Percentiles rank a stretch among this genome's conserved stretches.
Conservation (phyloP, 371 early-diverging fungal genomes). For the Zancudomyces culisetae region DNA sequence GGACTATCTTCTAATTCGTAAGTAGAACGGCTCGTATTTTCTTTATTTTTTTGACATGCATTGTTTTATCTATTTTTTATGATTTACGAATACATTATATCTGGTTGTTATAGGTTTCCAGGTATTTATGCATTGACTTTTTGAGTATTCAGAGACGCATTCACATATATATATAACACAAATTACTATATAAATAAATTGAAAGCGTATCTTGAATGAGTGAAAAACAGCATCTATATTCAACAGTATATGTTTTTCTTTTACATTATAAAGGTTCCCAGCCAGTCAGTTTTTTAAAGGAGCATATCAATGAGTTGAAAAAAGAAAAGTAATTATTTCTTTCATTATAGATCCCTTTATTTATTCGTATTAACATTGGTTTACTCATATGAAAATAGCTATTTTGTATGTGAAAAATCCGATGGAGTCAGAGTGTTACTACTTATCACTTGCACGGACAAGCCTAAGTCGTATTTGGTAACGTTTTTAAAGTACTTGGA, state of each 20-base stretch:
- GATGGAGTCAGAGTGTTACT: constrained; percentile 89
- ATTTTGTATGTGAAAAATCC: constrained; percentile 94
- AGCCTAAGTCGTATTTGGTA: constrained; percentile 2
- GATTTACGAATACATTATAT: too few relatives aligned
- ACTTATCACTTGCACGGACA: constrained; percentile 27
- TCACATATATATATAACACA: too few relatives aligned
- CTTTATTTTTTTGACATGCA: too few relatives aligned
- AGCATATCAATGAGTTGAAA: background rate
- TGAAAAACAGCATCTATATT: background rate
- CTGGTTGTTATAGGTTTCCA: too few relatives aligned
- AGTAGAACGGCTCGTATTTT: too few relatives aligned
- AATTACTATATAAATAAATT: too few relatives aligned
- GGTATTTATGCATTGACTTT: too few relatives aligned
- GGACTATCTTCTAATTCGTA: too few relatives aligned
- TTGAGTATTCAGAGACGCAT: too few relatives aligned
- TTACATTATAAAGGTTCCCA: constrained; percentile 1
- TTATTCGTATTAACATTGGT: background rate
- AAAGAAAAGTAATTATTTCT: constrained; percentile 1
- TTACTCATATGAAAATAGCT: constrained; percentile 18
- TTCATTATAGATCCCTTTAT: background rate
- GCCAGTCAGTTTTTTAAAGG: constrained; percentile 2
- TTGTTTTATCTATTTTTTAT: too few relatives aligned
- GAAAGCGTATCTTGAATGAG: too few relatives aligned
- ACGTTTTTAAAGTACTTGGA: too few relatives aligned
- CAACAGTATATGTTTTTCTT: background rate